Evolutionary conservation across 495 filamentous ascomycete genomes (phyloP).

Genomic region (Penicillium ochrochloron): DNA sequence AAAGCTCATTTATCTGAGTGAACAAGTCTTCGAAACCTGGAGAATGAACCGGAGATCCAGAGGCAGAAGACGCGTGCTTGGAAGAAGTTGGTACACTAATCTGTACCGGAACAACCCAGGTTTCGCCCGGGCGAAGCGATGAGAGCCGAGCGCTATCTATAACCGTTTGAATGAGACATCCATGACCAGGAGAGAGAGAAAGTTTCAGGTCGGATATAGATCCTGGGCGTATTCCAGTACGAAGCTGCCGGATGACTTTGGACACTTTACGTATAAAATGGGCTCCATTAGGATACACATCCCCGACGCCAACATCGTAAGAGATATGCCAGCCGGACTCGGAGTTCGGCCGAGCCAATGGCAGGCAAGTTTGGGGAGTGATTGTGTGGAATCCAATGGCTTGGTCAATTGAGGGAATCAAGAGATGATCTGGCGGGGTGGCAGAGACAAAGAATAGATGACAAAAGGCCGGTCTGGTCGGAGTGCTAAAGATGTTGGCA

Average conservation of each 20-base stretch:
- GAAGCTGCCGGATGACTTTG: constrained; percentile 29
- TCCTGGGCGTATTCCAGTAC: constrained; percentile 31
- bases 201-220: constrained; percentile 25
- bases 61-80: not conserved
- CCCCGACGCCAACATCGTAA: constrained; percentile 18
- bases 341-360: constrained; percentile 11
- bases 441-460: constrained; percentile 32
- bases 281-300: constrained; percentile 8
- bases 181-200: constrained; percentile 14
- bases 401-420: constrained; percentile 25
- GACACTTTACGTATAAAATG: constrained; percentile 28
- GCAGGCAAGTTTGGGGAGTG: constrained; percentile 24
- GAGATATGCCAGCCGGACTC: constrained; percentile 32
- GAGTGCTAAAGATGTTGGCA: constrained; percentile 20
- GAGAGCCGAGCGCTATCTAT: constrained; percentile 13
- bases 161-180: constrained; percentile 23
- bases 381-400: constrained; percentile 35
- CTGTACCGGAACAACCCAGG: constrained; percentile 28
- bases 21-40: constrained; percentile 24
- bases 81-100: constrained; percentile 19
- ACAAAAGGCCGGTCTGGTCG: constrained; percentile 27
- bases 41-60: constrained; percentile 5
- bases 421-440: constrained; percentile 11
- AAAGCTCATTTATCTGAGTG: constrained; percentile 24
- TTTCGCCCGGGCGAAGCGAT: constrained; percentile 31